phyloP scores from a whole-genome alignment of 805 yeast species.

The Starmerella ratchasimensis region DNA sequence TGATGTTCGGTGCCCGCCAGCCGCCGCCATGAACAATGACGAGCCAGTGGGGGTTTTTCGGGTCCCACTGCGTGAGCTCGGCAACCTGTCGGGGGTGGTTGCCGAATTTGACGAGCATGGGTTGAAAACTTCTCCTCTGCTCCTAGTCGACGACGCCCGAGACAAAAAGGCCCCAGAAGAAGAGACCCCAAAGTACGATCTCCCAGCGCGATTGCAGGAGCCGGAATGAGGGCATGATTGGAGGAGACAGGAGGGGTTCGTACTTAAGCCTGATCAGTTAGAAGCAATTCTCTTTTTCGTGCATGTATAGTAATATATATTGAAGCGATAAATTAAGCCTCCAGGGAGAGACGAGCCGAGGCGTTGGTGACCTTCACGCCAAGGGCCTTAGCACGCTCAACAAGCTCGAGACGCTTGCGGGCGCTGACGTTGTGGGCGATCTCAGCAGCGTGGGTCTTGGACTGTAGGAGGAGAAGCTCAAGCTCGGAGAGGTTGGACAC shows the following conservation, averaged over 20 bases:
- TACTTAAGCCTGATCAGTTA: too few relatives aligned
- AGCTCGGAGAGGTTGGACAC: conserved; percentile 87
- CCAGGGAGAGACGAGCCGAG: conserved; percentile 94
- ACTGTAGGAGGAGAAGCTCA: conserved; percentile 91
- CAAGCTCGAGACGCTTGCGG: conserved; percentile 92
- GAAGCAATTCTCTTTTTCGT: too few relatives aligned
- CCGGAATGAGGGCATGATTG: too few relatives aligned
- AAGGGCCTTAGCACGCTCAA: conserved; percentile 93
- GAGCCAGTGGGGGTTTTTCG: conserved; percentile 19
- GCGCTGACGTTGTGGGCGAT: conserved; percentile 98
- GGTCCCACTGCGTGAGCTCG: background rate
- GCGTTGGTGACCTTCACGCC: conserved; percentile 99
- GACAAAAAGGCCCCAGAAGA: too few relatives aligned
- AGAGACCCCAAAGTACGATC: too few relatives aligned
- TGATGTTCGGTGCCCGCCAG: conserved; percentile 61
- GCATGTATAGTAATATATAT: background rate
- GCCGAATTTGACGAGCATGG: conserved; percentile 5
- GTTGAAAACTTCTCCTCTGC: too few relatives aligned
- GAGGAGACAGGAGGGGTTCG: too few relatives aligned
- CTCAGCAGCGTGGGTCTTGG: conserved; percentile 99
- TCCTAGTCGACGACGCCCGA: too few relatives aligned
- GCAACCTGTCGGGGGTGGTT: conserved; percentile 3
- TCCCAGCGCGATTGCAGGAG: too few relatives aligned
- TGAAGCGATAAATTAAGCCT: conserved; percentile 67
- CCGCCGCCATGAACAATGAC: conserved; percentile 80